Evolutionary conservation across 2,329 filamentous ascomycete genomes (phyloP), one percentile per base, ranked within the genome.

Genomic region (Drechslerella dactyloides): DNA sequence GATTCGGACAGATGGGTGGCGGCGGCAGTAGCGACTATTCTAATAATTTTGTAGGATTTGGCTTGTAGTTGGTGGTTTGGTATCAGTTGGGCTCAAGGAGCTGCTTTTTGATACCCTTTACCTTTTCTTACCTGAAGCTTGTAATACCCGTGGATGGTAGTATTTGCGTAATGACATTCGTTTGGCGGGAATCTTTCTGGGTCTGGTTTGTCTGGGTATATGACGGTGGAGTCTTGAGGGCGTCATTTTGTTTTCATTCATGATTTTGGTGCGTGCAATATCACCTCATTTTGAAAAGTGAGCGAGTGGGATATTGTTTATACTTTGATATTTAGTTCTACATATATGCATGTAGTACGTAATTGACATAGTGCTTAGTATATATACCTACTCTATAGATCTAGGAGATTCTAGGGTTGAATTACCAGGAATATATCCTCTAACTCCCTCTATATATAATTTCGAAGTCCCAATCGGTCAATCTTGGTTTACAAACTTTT

Each of bases 41-140:
- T 57, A 72, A 65, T 35, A 65, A 72, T 53, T 72, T 72, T 53
- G 68, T 72, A 5, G 68, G 60, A n/a, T 72, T 72, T 61, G 65
- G n/a, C 68, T 6, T 60, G 68, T 11, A 60, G 68, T 1, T 61
- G 65, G 19, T 72, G 17, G 53, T 33, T 4, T 33, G 27, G 27
- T 3, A 33, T 33, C 4, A 4, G 27, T 4, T 3, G 3, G 8
- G 3, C 8, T 33, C 27, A 33, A 33, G 27, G 6, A 37, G 23
- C 23, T 42, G 15, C 30, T 17, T 21, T 52, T 42, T 42, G 35
- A 6, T 57, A 52, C 35, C 50, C 17, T 30, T 42, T 42, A 33
- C 17, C 30, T 42, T 48, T 21, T 50, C 37, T 58, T 58, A 19
- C 42, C 15, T 51, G n/a, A n/a, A n/a, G n/a, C n/a, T n/a, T n/a